Conservation (phyloP, 345 rosid species). For the Physaria fendleri region DNA sequence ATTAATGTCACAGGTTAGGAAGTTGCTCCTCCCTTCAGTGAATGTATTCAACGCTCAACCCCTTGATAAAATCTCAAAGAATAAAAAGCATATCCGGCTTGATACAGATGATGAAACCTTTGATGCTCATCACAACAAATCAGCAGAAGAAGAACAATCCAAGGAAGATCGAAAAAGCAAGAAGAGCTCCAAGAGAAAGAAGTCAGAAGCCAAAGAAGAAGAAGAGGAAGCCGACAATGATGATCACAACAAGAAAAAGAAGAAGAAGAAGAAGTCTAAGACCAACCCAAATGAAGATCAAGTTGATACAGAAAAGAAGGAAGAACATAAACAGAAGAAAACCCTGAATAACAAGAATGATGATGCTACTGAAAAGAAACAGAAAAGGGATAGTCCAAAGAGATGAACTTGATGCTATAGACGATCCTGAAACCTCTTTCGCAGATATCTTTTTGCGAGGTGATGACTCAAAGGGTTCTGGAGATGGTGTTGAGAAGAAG, state of each 20-base stretch:
- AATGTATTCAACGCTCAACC: conserved; percentile 72
- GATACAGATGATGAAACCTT: conserved; percentile 21
- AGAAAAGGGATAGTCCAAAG: conserved; percentile 24
- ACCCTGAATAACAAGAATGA: not conserved
- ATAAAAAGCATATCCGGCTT: conserved; percentile 19
- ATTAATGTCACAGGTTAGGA: conserved; percentile 42
- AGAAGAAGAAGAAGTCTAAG: conserved; percentile 29
- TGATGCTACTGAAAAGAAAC: conserved; percentile 27
- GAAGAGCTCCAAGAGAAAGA: conserved; percentile 25
- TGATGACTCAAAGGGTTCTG: conserved; percentile 20
- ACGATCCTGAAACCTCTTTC: conserved; percentile 55
- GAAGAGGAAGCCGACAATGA: conserved; percentile 7
- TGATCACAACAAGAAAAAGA: conserved; percentile 15
- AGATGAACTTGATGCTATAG: conserved; percentile 49
- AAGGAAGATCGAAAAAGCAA: conserved; percentile 18
- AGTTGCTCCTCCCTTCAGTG: conserved; percentile 47
- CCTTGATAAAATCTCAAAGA: conserved; percentile 36
- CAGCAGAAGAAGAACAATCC: conserved; percentile 9
- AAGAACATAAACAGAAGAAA: conserved; percentile 1
- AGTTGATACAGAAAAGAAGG: not conserved
- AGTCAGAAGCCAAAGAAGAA: conserved; percentile 6
- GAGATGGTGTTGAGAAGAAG: conserved; percentile 15
- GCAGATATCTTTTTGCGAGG: conserved; percentile 41
- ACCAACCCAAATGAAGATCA: not conserved
- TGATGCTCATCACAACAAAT: conserved; percentile 24